Conservation (phyloP, 805 yeast species). For the Starmerella sp. region DNA sequence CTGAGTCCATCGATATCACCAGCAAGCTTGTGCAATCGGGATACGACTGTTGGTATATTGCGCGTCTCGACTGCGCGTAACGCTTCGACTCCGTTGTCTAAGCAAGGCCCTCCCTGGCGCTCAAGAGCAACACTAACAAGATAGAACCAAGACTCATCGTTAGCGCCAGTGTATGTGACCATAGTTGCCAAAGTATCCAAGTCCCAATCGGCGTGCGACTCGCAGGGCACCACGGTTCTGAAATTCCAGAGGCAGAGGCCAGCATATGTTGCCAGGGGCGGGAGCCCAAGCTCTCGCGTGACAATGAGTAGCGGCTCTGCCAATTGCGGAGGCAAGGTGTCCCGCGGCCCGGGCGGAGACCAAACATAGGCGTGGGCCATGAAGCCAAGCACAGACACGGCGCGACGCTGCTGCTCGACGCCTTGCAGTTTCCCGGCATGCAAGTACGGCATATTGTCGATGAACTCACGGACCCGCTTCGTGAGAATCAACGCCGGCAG, state of each 20-base stretch:
- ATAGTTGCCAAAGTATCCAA: constrained; percentile 65
- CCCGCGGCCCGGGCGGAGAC: constrained; percentile 49
- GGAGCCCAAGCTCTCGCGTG: constrained; percentile 52
- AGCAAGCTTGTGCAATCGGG: constrained; percentile 52
- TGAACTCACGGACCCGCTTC: constrained; percentile 44
- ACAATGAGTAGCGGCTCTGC: constrained; percentile 60
- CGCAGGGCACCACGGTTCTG: constrained; percentile 45
- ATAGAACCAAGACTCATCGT: constrained; percentile 91
- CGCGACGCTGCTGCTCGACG: constrained; percentile 54
- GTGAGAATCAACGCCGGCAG: constrained; percentile 68
- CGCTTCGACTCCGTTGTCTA: constrained; percentile 58
- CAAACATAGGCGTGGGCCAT: constrained; percentile 83
- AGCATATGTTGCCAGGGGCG: constrained; percentile 83
- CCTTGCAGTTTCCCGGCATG: constrained; percentile 36
- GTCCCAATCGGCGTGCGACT: constrained; percentile 33
- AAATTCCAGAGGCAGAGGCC: constrained; percentile 84
- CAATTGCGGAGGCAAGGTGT: constrained; percentile 52
- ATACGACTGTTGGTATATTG: constrained; percentile 34
- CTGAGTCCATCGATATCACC: constrained; percentile 66
- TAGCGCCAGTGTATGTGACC: constrained; percentile 77
- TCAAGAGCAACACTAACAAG: constrained; percentile 81
- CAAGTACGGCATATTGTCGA: constrained; percentile 56
- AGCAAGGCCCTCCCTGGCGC: constrained; percentile 61
- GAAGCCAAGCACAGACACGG: constrained; percentile 68
- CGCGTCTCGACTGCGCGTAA: constrained; percentile 43